A percentile compares a stretch with the other conserved stretches of the same genome.
phyloP scores from a whole-genome alignment of 2,329 filamentous ascomycete genomes.

The Cytospora schulzeri region DNA sequence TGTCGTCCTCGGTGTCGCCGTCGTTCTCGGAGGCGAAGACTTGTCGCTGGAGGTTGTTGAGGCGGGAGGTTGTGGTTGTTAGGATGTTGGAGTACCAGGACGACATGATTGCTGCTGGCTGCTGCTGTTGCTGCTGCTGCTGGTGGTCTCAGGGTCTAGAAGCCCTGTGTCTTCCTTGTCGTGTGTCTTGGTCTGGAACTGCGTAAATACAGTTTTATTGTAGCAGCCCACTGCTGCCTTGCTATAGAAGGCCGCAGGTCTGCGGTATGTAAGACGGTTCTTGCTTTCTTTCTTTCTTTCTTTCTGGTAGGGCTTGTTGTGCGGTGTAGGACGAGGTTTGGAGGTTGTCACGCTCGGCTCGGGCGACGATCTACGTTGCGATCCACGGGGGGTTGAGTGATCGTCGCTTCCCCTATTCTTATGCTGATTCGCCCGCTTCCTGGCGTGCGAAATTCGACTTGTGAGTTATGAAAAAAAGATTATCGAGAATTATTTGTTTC shows the following conservation, averaged over 20 bases:
- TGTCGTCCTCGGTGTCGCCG: slow-evolving; percentile 83
- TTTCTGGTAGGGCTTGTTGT: background rate
- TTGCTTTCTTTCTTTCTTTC: background rate
- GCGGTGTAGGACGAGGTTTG: background rate
- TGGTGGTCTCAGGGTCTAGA: too few relatives aligned
- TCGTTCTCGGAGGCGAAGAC: slow-evolving; percentile 63
- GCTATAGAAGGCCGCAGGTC: background rate
- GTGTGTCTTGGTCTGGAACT: too few relatives aligned
- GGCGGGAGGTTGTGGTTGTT: slow-evolving; percentile 65
- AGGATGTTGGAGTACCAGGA: slow-evolving; percentile 80
- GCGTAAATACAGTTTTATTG: background rate
- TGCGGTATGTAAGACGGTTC: background rate
- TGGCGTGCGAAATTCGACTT: background rate
- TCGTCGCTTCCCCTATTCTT: background rate
- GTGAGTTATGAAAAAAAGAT: background rate
- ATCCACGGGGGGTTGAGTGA: background rate
- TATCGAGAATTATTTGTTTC: background rate
- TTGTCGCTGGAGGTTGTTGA: slow-evolving; percentile 56
- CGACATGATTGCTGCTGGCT: slow-evolving; percentile 57
- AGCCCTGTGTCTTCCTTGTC: background rate
- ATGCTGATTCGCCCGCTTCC: background rate
- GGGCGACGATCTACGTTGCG: background rate
- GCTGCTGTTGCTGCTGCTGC: background rate
- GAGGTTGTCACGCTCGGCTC: background rate
- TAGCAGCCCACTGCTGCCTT: slow-evolving; percentile 1